phyloP scores from a whole-genome alignment of 306 rosid species.

The Arachis stenosperma region DNA sequence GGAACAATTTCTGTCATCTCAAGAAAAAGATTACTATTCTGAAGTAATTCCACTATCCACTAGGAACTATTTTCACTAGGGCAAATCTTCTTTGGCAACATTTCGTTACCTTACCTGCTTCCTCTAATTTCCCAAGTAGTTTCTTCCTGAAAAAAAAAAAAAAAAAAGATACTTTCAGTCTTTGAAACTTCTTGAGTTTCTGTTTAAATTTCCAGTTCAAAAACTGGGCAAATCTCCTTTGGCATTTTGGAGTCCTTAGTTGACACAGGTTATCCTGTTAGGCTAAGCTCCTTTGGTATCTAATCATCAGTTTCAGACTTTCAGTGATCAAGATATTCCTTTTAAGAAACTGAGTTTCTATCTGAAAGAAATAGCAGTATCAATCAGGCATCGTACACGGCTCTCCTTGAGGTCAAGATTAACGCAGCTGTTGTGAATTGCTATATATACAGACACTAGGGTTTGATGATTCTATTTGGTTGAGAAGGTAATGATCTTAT shows the following conservation, averaged over 20 bases:
- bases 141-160: slow-evolving; percentile 21
- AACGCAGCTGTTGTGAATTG: slow-evolving; percentile 29
- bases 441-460: slow-evolving; percentile 31
- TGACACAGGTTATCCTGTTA: slow-evolving; percentile 54
- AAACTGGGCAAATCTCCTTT: slow-evolving; percentile 96
- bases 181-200: slow-evolving; percentile 51
- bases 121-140: slow-evolving; percentile 20
- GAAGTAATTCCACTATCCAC: slow-evolving; percentile 34
- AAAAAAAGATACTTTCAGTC: slow-evolving; percentile 32
- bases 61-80: slow-evolving; percentile 34
- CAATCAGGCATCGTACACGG: slow-evolving; percentile 38
- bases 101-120: slow-evolving; percentile 31
- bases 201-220: slow-evolving; percentile 54
- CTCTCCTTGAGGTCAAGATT: slow-evolving; percentile 40
- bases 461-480: slow-evolving; percentile 43
- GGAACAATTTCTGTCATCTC: slow-evolving; percentile 32
- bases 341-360: slow-evolving; percentile 48
- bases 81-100: slow-evolving; percentile 60
- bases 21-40: slow-evolving; percentile 33
- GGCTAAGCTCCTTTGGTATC: slow-evolving; percentile 78
- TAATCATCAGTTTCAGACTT: slow-evolving; percentile 56
- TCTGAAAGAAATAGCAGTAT: slow-evolving; percentile 43
- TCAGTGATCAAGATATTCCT: slow-evolving; percentile 44
- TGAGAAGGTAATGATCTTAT: slow-evolving; percentile 48
- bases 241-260: slow-evolving; percentile 71